Percentiles rank a stretch among this genome's conserved stretches.
Conservation (phyloP, 495 filamentous ascomycete genomes). For the Usnea hakonensis region DNA sequence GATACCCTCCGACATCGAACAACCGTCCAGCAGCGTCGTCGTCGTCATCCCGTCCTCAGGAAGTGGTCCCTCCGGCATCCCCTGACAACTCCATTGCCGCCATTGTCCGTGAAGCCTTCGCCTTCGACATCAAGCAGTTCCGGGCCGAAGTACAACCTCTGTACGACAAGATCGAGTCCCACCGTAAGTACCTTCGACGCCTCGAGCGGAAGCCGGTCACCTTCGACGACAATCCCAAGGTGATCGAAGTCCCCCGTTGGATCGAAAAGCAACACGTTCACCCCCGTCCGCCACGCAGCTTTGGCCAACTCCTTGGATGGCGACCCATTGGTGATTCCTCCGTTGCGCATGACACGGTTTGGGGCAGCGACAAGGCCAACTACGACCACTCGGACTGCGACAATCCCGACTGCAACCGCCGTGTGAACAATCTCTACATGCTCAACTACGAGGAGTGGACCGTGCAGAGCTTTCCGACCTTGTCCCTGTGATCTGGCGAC, state of each 20-base stretch:
- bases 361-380: neutral
- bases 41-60: neutral
- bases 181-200: neutral
- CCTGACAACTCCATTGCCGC: neutral
- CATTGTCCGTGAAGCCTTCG: slow-evolving; percentile 2
- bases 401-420: neutral
- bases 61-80: neutral
- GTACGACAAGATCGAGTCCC: neutral
- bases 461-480: neutral
- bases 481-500: neutral
- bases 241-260: neutral
- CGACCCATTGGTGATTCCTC: neutral
- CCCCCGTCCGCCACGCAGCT: neutral
- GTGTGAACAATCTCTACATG: neutral
- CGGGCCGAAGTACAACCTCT: neutral
- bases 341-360: neutral
- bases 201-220: neutral
- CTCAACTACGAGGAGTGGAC: neutral
- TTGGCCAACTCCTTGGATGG: neutral
- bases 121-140: neutral
- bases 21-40: neutral
- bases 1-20: slow-evolving; percentile 1
- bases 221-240: neutral
- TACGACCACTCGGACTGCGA: neutral
- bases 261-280: neutral